phyloP scores from a whole-genome alignment of 768 basidiomycete genomes.

The Lactarius indigo region DNA sequence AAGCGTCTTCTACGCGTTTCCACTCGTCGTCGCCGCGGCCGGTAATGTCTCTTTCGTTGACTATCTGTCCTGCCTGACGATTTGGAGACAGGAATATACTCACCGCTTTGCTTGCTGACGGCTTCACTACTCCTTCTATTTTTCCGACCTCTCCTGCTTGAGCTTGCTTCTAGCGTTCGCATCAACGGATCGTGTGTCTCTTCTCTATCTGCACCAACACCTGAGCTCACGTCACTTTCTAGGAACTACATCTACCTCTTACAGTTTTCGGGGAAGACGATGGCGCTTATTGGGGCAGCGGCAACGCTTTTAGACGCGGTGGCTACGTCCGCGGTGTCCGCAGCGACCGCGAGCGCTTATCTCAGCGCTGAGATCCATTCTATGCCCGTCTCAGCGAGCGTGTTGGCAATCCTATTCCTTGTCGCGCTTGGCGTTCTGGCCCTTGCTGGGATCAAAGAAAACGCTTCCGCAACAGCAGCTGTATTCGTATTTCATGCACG shows the following conservation, averaged over 20 bases:
- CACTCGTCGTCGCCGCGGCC: constrained; percentile 21
- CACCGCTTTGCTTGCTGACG: constrained; percentile 25
- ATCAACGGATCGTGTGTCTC: constrained; percentile 21
- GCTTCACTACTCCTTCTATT: constrained; percentile 22
- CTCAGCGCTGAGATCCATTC: constrained; percentile 20
- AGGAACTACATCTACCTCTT: constrained; percentile 18
- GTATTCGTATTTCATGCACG: constrained; percentile 25
- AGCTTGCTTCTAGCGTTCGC: constrained; percentile 19
- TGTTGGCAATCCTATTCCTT: constrained; percentile 22
- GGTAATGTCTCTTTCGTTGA: neutral
- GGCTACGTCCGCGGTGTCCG: constrained; percentile 24
- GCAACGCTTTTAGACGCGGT: constrained; percentile 24
- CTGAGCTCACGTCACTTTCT: neutral
- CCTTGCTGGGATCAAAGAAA: constrained; percentile 25
- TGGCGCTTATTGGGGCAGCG: constrained; percentile 23
- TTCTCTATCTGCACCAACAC: neutral
- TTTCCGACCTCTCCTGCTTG: constrained; percentile 21
- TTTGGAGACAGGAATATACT: constrained; percentile 19
- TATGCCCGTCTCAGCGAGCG: constrained; percentile 16
- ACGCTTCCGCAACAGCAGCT: constrained; percentile 14
- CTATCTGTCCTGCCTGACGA: neutral
- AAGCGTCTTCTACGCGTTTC: constrained; percentile 25
- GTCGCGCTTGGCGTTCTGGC: constrained; percentile 19
- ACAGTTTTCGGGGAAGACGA: constrained; percentile 20
- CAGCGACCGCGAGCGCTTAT: constrained; percentile 25